These are phyloP conservation scores for Apiosordaria backusii DNA, from an alignment of 495 filamentous ascomycete species.

Conservation along the genomic window DNA sequence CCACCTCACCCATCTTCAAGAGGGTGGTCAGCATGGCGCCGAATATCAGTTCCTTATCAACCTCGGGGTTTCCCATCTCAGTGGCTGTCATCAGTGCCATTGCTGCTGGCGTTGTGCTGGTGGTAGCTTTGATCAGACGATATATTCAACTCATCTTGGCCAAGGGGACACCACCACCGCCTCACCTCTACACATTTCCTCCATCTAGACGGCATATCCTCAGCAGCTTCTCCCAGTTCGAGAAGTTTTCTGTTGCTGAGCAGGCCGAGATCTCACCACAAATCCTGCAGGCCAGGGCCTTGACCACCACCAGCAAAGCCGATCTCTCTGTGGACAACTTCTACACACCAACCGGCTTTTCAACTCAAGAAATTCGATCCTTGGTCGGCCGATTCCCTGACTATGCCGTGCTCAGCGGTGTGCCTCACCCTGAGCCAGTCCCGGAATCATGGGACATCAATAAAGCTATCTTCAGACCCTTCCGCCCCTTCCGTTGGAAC, in stretches of 20 bases:
- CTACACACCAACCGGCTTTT: constrained; percentile 44
- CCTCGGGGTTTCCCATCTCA: neutral
- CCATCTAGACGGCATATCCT: constrained; percentile 45
- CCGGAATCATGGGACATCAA: constrained; percentile 57
- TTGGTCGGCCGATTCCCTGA: constrained; percentile 76
- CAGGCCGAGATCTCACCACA: constrained; percentile 10
- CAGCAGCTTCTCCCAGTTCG: constrained; percentile 12
- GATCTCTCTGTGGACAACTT: constrained; percentile 13
- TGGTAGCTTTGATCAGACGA: neutral
- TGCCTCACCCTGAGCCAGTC: constrained; percentile 69
- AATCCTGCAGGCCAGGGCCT: constrained; percentile 14
- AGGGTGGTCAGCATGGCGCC: neutral
- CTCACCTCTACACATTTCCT: constrained; percentile 21
- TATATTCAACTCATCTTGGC: too few species aligned
- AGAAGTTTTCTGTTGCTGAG: constrained; percentile 9
- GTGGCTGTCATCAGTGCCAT: neutral
- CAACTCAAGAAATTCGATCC: constrained; percentile 65
- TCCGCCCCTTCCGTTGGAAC: constrained; percentile 79
- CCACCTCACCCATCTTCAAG: neutral
- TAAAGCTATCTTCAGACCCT: constrained; percentile 64
- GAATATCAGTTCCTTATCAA: neutral
- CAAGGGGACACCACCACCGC: constrained; percentile 1
- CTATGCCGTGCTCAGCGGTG: constrained; percentile 73
- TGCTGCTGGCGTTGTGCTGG: neutral
- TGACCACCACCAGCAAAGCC: constrained; percentile 18